These are phyloP conservation scores for Cyberlindnera saturnus DNA, from an alignment of 805 yeast species.

Conservation along the genomic window DNA sequence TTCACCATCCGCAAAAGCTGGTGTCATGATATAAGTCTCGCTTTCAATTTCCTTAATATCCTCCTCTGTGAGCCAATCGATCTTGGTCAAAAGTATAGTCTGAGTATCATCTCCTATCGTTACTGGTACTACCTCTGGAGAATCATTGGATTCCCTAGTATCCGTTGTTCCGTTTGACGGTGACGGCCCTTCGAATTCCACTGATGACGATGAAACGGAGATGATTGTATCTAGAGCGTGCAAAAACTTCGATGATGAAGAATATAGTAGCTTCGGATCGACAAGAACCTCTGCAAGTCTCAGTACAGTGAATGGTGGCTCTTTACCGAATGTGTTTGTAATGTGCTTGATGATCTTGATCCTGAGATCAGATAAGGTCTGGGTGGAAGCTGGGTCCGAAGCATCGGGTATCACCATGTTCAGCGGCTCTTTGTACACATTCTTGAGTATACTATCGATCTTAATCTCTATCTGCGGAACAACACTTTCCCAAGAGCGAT, in stretches of 20 bases:
- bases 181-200: slow-evolving; percentile 6
- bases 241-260: slow-evolving; percentile 35
- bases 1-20: slow-evolving; percentile 1
- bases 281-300: slow-evolving; percentile 41
- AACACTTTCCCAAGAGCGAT: background rate
- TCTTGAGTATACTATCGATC: slow-evolving; percentile 5
- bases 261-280: slow-evolving; percentile 37
- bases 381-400: slow-evolving; percentile 2
- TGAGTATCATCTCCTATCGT: slow-evolving; percentile 17
- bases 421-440: slow-evolving; percentile 2
- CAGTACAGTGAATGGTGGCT: slow-evolving; percentile 42
- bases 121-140: slow-evolving; percentile 5
- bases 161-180: background rate
- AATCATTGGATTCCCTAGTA: background rate
- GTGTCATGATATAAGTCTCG: slow-evolving; percentile 11
- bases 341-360: slow-evolving; percentile 6
- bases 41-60: slow-evolving; percentile 17
- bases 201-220: slow-evolving; percentile 12
- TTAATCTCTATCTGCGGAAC: background rate
- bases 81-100: slow-evolving; percentile 17
- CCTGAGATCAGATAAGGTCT: background rate
- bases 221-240: slow-evolving; percentile 31
- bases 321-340: slow-evolving; percentile 4
- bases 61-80: slow-evolving; percentile 22
- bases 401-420: slow-evolving; percentile 7